Base-by-base conservation (phyloP, 2,329 filamentous ascomycete genomes). In the Lanzia echinophila region DNA sequence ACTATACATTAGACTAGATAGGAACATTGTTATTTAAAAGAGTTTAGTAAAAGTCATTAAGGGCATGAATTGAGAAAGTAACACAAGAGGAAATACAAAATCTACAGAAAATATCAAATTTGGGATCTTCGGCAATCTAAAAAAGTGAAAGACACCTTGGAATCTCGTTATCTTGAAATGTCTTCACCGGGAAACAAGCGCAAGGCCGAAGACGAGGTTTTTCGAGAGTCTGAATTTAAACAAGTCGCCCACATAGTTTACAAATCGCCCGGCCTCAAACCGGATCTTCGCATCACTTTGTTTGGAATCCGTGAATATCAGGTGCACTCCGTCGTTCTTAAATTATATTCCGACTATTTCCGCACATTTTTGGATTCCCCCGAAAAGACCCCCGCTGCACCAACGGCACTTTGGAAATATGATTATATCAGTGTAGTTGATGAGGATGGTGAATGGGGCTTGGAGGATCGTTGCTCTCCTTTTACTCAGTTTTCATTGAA, bases 341-440 rank as follows among this genome's bases (percentile, higher is more conserved):
- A 57, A 43, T 43, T 56, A 2, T n/a, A 57, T 24, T 55, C 54
- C 5, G 45, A 41, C 15, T 56, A 47, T n/a, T 56, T 58, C n/a
- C 34, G 49, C 11, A 38, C 39, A 38, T 58, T 60, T 43, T 24
- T 56, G 20, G 36, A 42, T 13, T n/a, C 20, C 20, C 33, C 38
- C 13, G 47, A 47, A 39, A 48, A 44, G 33, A 19, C 19, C 13
- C 36, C 47, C 6, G 28, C 47, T 13, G 17, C 52, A 6, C 24
- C 36, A 10, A 38, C 48, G 13, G 47, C 47, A 6, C 3, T 19
- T 8, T 60, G 58, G 32, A 36, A 39, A 22, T 58, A 60, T 39
- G 57, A 60, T 11, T 60, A 57, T 50, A 34, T 57, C n/a, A 53
- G 56, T 12, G 55, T 58, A 4, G 19, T 57, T n/a, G 56, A 59